These are phyloP conservation scores for Bassia scoparia DNA, from an alignment of 148 eudicot species.

Conservation along the genomic window DNA sequence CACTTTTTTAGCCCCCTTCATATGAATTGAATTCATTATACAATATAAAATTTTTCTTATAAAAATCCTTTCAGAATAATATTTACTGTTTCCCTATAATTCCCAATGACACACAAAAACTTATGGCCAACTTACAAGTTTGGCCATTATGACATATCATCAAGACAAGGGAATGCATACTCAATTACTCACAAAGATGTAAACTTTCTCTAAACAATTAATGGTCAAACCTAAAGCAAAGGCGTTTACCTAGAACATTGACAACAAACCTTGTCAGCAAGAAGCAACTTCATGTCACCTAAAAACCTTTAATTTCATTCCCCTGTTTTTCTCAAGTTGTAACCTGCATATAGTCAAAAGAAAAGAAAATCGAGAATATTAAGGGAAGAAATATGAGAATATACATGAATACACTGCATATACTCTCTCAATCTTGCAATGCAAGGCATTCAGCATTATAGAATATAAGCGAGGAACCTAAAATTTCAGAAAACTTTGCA, in stretches of 20 bases:
- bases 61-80: background rate
- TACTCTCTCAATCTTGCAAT: background rate
- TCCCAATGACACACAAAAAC: background rate
- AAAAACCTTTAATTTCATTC: conserved; percentile 44
- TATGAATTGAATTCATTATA: background rate
- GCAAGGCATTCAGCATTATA: background rate
- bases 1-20: too few species aligned
- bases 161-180: background rate
- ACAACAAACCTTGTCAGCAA: conserved; percentile 60
- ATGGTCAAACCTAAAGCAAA: background rate
- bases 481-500: too few species aligned
- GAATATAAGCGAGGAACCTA: too few species aligned
- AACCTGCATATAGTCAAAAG: conserved; percentile 38
- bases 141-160: background rate
- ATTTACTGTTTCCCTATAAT: background rate
- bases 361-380: conserved; percentile 7
- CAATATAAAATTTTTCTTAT: background rate
- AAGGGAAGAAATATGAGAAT: background rate
- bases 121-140: background rate
- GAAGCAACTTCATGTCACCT: conserved; percentile 68
- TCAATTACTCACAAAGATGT: background rate
- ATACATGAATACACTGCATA: background rate
- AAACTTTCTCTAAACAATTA: background rate
- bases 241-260: conserved; percentile 73
- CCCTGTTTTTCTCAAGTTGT: background rate